Evolutionary conservation across 108 stramenopile genomes (phyloP).

Genomic region (Stephanodiscus triporus): DNA sequence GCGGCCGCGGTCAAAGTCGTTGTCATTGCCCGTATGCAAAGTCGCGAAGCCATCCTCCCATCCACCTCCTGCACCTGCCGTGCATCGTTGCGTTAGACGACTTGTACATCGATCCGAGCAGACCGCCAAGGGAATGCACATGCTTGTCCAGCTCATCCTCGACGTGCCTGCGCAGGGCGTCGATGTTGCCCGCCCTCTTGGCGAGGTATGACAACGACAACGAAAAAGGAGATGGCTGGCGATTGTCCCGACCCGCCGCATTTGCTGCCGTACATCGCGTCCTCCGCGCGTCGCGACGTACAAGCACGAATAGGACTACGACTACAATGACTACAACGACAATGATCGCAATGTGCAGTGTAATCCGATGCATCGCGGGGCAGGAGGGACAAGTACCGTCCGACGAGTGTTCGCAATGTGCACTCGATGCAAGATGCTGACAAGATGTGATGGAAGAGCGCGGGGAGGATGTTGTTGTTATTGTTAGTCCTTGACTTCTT

Average conservation of each 20-base stretch:
- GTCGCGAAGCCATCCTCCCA: conserved; percentile 31
- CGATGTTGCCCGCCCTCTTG: conserved; percentile 19
- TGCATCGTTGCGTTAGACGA: conserved; percentile 29
- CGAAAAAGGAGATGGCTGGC: too few relatives aligned
- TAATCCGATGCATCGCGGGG: conserved; percentile 18
- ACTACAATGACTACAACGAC: neutral
- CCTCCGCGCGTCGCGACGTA: too few relatives aligned
- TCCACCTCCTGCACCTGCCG: conserved; percentile 39
- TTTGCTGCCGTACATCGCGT: too few relatives aligned
- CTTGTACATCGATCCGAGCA: conserved; percentile 24
- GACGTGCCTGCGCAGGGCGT: conserved; percentile 17
- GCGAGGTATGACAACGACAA: conserved; percentile 28
- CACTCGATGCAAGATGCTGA: conserved; percentile 33
- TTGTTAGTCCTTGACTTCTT: too few relatives aligned
- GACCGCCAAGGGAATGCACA: conserved; percentile 9
- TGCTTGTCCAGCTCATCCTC: conserved; percentile 27
- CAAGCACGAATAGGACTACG: conserved; percentile 21
- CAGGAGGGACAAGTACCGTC: conserved; percentile 18
- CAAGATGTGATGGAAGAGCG: conserved; percentile 37
- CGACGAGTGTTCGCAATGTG: conserved; percentile 26
- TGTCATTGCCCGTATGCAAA: conserved; percentile 10
- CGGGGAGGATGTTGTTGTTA: too few relatives aligned
- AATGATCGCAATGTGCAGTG: conserved; percentile 24
- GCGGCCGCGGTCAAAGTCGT: too few relatives aligned
- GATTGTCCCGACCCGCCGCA: too few relatives aligned